phyloP scores from a whole-genome alignment of 208 protist genomes.

The Trypanosoma melophagium region DNA sequence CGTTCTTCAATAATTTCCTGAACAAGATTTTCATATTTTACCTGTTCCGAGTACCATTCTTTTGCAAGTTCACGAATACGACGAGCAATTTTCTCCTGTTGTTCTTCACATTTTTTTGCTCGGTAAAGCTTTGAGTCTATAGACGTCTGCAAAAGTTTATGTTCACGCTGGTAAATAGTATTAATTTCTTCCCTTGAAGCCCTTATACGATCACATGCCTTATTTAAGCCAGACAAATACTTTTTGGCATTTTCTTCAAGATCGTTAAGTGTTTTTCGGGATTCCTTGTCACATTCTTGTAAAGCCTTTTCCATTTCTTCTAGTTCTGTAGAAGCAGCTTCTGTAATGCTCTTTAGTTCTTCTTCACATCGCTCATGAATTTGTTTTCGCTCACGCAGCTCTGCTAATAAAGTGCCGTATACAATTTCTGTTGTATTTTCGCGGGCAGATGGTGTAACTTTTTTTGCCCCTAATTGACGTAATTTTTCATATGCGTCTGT shows the following conservation, averaged over 20 bases:
- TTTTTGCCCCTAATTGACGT: conserved; percentile 4
- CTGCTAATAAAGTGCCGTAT: conserved; percentile 55
- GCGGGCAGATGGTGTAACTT: conserved; percentile 2
- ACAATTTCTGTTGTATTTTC: conserved; percentile 37
- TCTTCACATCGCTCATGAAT: conserved; percentile 25
- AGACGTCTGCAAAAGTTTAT: conserved; percentile 29
- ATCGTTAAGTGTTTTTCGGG: conserved; percentile 25
- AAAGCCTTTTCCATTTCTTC: conserved; percentile 32
- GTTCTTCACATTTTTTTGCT: conserved; percentile 43
- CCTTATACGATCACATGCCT: conserved; percentile 3
- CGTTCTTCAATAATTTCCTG: conserved; percentile 63
- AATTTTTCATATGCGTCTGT: conserved; percentile 21
- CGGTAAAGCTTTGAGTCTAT: conserved; percentile 35
- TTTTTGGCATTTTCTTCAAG: conserved; percentile 35
- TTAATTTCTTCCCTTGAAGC: conserved; percentile 17
- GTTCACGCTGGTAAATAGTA: conserved; percentile 20
- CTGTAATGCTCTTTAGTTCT: conserved; percentile 22
- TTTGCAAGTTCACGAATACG: conserved; percentile 77
- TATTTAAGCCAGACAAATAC: conserved; percentile 24
- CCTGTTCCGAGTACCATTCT: conserved; percentile 68
- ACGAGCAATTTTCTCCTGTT: conserved; percentile 70
- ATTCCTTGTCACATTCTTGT: conserved; percentile 25
- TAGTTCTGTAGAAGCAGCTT: conserved; percentile 8
- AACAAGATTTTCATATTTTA: conserved; percentile 54
- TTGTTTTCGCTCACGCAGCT: conserved; percentile 45